Percentiles rank a stretch among this genome's conserved stretches.
phyloP scores from a whole-genome alignment of 495 filamentous ascomycete species.

The Jackrogersella multiformis region DNA sequence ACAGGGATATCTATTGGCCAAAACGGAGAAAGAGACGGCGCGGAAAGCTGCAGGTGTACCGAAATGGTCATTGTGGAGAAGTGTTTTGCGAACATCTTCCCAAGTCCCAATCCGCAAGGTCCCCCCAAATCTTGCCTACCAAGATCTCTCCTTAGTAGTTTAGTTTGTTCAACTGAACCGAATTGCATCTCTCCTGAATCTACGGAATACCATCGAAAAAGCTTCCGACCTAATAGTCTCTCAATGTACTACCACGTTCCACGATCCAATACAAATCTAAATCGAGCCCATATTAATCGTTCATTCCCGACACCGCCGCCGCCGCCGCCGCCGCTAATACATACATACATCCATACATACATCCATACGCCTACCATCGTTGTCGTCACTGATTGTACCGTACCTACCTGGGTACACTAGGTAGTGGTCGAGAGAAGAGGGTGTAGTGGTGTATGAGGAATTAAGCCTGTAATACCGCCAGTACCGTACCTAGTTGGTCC shows the following conservation, averaged over 20 bases:
- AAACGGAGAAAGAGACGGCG: conserved; percentile 43
- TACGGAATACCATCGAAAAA: conserved; percentile 16
- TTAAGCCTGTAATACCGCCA: conserved; percentile 28
- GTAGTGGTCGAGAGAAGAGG: conserved; percentile 30
- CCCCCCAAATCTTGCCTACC: conserved; percentile 20
- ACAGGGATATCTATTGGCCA: conserved; percentile 31
- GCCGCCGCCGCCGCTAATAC: conserved; percentile 2
- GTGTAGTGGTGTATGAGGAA: conserved; percentile 36
- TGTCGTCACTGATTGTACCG: conserved; percentile 14
- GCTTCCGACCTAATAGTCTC: conserved; percentile 10
- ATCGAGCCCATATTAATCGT: conserved; percentile 25
- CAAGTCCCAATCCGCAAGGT: neutral
- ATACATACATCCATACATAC: too few relatives aligned
- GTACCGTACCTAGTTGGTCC: conserved; percentile 10
- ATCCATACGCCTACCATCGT: conserved; percentile 9
- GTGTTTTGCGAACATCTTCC: conserved; percentile 27
- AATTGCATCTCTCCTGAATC: conserved; percentile 11
- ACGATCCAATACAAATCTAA: conserved; percentile 21
- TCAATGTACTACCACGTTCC: conserved; percentile 43
- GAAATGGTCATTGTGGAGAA: conserved; percentile 42
- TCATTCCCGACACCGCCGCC: conserved; percentile 14
- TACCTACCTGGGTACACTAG: too few relatives aligned
- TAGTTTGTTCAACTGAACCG: conserved; percentile 22
- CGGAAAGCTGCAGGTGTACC: conserved; percentile 35
- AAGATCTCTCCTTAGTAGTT: conserved; percentile 25